Percentiles rank a stretch among this genome's conserved stretches.
Evolutionary conservation across 2,329 filamentous ascomycete genomes (phyloP).

Genomic region (Scedosporium aurantiacum): DNA sequence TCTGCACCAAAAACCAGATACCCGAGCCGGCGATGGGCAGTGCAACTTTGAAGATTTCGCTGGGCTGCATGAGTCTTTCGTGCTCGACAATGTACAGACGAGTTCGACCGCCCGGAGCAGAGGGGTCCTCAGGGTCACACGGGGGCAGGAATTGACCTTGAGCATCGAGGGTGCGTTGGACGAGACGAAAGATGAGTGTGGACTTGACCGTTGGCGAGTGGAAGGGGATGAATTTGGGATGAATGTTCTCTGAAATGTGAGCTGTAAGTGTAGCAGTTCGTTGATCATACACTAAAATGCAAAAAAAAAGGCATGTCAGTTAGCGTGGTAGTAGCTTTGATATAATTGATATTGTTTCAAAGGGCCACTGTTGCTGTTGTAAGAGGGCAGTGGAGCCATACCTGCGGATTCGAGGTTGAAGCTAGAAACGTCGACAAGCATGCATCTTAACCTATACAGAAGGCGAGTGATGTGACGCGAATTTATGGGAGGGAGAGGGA

Average conservation of each 20-base stretch:
- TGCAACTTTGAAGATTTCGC: background rate
- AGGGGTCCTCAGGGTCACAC: background rate
- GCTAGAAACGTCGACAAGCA: background rate
- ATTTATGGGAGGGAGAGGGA: background rate
- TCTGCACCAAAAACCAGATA: background rate
- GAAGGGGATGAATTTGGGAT: slow-evolving; percentile 1
- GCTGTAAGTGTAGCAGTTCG: background rate
- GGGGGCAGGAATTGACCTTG: background rate
- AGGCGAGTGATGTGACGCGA: background rate
- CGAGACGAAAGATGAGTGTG: slow-evolving; percentile 2
- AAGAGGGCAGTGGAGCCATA: background rate
- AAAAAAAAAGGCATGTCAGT: background rate
- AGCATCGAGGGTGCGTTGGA: slow-evolving; percentile 1
- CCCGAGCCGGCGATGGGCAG: background rate
- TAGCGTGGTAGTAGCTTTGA: background rate
- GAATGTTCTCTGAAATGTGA: background rate
- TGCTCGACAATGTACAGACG: background rate
- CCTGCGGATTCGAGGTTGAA: slow-evolving; percentile 1
- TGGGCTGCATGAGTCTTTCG: background rate
- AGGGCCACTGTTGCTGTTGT: background rate
- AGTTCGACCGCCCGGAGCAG: background rate
- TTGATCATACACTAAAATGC: slow-evolving; percentile 4
- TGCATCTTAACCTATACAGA: background rate
- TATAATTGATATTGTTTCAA: background rate
- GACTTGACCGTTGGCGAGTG: background rate